Conservation (phyloP, 2,329 filamentous ascomycete species). For the Alternaria consortialis region DNA sequence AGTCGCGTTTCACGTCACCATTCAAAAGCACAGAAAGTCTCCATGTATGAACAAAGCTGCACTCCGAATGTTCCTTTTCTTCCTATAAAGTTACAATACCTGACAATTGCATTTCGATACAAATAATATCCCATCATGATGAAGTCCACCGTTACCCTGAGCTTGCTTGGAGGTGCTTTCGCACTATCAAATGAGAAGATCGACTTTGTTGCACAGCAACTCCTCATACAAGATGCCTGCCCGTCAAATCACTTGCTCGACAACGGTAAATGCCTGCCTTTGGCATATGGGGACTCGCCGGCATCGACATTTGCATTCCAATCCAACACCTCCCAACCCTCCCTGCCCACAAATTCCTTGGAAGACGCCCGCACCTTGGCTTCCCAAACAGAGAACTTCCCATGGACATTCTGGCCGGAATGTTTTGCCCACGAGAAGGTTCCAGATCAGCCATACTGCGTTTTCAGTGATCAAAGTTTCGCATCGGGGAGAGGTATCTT, state of each 20-base stretch:
- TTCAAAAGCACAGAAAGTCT: background rate
- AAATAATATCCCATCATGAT: conserved; percentile 21
- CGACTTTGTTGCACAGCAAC: conserved; percentile 30
- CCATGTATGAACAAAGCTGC: background rate
- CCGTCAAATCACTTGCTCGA: conserved; percentile 34
- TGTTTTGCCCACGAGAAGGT: conserved; percentile 41
- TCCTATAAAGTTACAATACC: too few species aligned
- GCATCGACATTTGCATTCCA: conserved; percentile 19
- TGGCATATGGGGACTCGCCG: conserved; percentile 11
- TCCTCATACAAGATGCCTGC: conserved; percentile 35
- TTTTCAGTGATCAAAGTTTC: conserved; percentile 43
- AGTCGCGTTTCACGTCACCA: conserved; percentile 33
- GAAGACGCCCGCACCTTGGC: conserved; percentile 36
- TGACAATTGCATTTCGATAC: too few species aligned
- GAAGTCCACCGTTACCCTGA: conserved; percentile 30
- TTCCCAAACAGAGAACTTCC: conserved; percentile 31
- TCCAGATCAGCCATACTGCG: conserved; percentile 36
- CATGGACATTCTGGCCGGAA: conserved; percentile 47
- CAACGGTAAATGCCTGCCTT: conserved; percentile 36
- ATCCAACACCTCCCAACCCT: conserved; percentile 31
- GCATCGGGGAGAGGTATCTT: conserved; percentile 45
- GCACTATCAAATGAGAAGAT: conserved; percentile 34
- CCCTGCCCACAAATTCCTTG: conserved; percentile 14
- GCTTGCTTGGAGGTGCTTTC: conserved; percentile 32
- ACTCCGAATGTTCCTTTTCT: background rate